Base-by-base conservation (phyloP, 345 rosid species). In the Sisymbrium irio region DNA sequence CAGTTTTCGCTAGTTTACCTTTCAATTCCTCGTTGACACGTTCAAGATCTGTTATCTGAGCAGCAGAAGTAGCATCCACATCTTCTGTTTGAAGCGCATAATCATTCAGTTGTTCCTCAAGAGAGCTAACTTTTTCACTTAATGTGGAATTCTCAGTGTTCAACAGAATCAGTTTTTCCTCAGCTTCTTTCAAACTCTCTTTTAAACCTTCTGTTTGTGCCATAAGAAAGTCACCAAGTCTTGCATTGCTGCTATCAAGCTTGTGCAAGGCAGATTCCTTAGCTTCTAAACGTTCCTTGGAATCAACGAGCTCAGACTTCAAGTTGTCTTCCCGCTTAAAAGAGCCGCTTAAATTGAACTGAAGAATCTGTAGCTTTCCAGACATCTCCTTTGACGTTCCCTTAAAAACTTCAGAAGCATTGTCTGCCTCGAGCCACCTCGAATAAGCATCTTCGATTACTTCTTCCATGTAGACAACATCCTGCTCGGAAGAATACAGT, bases 311-410 rank as follows among this genome's bases (percentile, higher is more conserved):
- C 79, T 84, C 85, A 15, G 84, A 82, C 74, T 75, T 83, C 67
- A 90, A 75, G 47, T 82, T 75, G 13, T 75, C 69, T 80, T 84
- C 96, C 63, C 92, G 80, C 60, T 85, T 85, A 55, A 58, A 46
- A 58, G 90, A 83, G 62, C 85, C 85, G 72, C 82, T 95, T 83
- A 86, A 39, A 71, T 79, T 88, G 62, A 92, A 88, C 82, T 82
- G 96, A 69, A 82, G 64, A 59, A 87, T 56, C 66, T 95, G 96
- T 27, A 87, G 79, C 66, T 79, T 85, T 32, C 87, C 84, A 9
- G 89, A 77, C 76, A 95, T 75, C 45, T 92, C 97, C 79, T 85
- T 87, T 39, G 96, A 83, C 32, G 74, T 84, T 68, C 92, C 93
- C 77, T 73, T 83, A 39, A 90, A 81, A 75, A 85, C 81, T 80